Percentiles rank a stretch among this genome's conserved stretches.
Conservation (phyloP, 768 basidiomycete genomes). For the Trametes cinnabarina region DNA sequence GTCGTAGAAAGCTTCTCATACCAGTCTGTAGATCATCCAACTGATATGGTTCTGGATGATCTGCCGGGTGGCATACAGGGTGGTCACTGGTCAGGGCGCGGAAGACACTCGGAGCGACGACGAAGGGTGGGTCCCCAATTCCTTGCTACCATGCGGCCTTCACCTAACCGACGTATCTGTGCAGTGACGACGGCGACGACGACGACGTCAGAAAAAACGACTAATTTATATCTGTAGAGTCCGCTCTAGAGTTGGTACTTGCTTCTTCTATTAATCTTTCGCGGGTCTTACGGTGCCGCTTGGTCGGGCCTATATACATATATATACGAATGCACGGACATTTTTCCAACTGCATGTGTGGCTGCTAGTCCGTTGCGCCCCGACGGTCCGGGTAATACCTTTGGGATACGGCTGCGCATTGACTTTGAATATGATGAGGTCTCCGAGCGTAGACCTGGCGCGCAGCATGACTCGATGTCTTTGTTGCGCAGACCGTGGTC, state of each 20-base stretch:
- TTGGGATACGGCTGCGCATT: too few relatives aligned
- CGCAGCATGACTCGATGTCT: too few relatives aligned
- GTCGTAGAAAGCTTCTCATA: too few relatives aligned
- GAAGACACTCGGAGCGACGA: conserved; percentile 87
- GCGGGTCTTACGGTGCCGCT: background rate
- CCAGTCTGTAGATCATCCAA: conserved; percentile 57
- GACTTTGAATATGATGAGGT: too few relatives aligned
- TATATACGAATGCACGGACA: conserved; percentile 10
- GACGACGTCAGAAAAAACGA: conserved; percentile 34
- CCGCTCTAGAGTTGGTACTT: conserved; percentile 7
- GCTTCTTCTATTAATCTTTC: conserved; percentile 16
- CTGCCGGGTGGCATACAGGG: conserved; percentile 76
- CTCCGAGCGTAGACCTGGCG: too few relatives aligned
- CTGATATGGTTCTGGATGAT: conserved; percentile 87
- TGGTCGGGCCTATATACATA: background rate
- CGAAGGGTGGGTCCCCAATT: conserved; percentile 49
- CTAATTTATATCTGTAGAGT: conserved; percentile 20
- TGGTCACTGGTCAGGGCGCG: conserved; percentile 71
- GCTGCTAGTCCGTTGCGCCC: too few relatives aligned
- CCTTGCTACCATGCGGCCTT: background rate
- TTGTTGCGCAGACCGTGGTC: too few relatives aligned
- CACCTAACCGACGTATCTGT: background rate
- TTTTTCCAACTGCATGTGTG: background rate
- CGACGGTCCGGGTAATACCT: too few relatives aligned
- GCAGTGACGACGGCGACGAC: conserved; percentile 27